Base-by-base conservation (phyloP, 2,329 filamentous ascomycete species). In the Claviceps capensis region DNA sequence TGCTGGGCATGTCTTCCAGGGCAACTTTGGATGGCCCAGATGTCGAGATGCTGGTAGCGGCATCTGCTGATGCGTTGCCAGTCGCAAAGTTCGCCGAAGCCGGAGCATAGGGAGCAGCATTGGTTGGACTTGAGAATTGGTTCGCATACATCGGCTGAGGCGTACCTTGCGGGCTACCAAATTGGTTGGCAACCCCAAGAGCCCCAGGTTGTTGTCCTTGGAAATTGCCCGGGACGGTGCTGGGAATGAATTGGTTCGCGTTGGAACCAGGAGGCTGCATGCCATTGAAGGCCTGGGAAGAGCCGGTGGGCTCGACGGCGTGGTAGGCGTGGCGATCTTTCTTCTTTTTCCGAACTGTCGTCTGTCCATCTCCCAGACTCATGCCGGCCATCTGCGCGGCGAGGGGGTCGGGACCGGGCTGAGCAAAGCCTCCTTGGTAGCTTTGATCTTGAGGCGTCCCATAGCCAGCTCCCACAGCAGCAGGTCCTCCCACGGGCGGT, bases 271-370 rank as follows among this genome's bases (percentile, higher is more conserved):
- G 71, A 23, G 78, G 74, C 1, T 82, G 80, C 62, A 83, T 79
- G 55, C 81, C 83, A 63, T 84, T 83, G 69, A 86, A 86, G 11
- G 81, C 72, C 62, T 85, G 81, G 5, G 83, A 81, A 37, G 81
- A 81, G 48, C 82, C 81, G 5, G 75, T 75, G 22, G 86, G 81
- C 57, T 91, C 88, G 50, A 97, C 80, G 41, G 81, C 84, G 67
- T 97, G 91, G 67, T 95, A 86, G 57, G 90, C 91, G 69, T 97
- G 91, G 54, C 88, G 81, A 66, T 96, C 86, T 77, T 95, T 96
- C 81, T 95, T 97, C 76, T 90, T 88, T 67, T 75, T 85, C 65
- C 81, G 76, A 53, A 69, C 69, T 2, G 72, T 72, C 48, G 78
- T 65, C 38, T 73, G 71, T 46, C 74, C 67, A 37, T 65, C 63